A percentile compares a stretch with the other conserved stretches of the same genome.
These are phyloP conservation scores for Xylaria sp. DNA, from an alignment of 2,329 filamentous ascomycete species.

Conservation along the genomic window DNA sequence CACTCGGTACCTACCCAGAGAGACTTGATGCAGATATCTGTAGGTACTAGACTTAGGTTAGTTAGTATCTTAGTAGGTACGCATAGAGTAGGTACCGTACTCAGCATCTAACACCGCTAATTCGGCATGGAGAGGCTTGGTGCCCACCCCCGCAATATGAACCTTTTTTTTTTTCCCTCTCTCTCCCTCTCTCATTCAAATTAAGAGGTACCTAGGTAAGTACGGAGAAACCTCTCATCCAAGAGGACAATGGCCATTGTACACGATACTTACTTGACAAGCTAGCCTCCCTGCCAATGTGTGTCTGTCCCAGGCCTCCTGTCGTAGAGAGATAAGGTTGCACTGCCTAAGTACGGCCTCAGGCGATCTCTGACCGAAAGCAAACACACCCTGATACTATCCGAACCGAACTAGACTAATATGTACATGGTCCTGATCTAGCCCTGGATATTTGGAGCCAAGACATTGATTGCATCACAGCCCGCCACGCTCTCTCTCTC, in stretches of 20 bases:
- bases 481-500: conserved; percentile 26
- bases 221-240: conserved; percentile 8
- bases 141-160: conserved; percentile 27
- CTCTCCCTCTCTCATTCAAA: too few relatives aligned
- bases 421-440: not conserved
- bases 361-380: not conserved
- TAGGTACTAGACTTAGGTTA: too few relatives aligned
- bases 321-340: not conserved
- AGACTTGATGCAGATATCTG: not conserved
- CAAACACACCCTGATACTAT: conserved; percentile 1
- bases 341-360: not conserved
- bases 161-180: not conserved
- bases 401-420: too few relatives aligned
- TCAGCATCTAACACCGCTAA: not conserved
- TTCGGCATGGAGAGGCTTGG: not conserved
- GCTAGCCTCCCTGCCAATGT: not conserved
- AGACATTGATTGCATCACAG: conserved; percentile 32
- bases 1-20: not conserved
- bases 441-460: conserved; percentile 6
- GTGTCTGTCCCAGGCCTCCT: not conserved
- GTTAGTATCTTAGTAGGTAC: too few relatives aligned
- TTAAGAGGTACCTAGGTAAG: not conserved
- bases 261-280: not conserved
- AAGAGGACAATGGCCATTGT: not conserved
- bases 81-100: not conserved